Base-by-base conservation (phyloP, 805 yeast genomes). In the Wickerhamiella azymoides region DNA sequence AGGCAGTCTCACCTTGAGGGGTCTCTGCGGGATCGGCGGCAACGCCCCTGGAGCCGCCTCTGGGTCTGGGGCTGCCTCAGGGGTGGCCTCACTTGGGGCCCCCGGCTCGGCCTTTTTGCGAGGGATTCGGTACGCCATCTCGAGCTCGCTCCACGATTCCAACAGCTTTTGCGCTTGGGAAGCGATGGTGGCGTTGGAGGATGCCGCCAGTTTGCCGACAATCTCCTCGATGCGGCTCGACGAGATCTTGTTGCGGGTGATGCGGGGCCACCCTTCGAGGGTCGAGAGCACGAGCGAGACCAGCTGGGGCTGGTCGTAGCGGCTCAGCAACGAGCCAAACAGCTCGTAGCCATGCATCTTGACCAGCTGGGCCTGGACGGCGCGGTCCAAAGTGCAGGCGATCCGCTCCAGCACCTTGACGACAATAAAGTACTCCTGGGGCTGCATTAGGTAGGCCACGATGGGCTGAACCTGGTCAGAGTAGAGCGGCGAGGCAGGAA, bases 341-440 rank as follows among this genome's bases (percentile, higher is more conserved):
- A 92, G 78, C 57, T 79, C 79, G 62, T 85, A 83, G 10, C 97
- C 98, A 60, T 88, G 98, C 57, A 85, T 70, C 49, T 79, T 73
- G 55, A 84, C 75, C 37, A 88, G 75, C 27, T 73, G 70, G 11
- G 70, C 62, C 46, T 81, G 74, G 25, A 81, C 66, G 5, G 62
- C 60, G 2, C 67, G 65, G 37, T 73, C 77, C 14, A 68, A 62
- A 4, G 84, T 70, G 32, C 74, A 59, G 48, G 71, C 68, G 25
- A 83, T 71, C 51, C 97, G 72, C 53, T 75, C 77, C 36, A 89
- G 66, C 47, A 92, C 68, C 57, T 79, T 80, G 36, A 67, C 63
- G 8, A 79, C 74, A 28, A 89, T 73, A 53, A 77, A 63, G 11
- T 62, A 57, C 55, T 85, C 93, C 52, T 81, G 82, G 39, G 76